Percentiles rank a stretch among this genome's conserved stretches.
phyloP scores from a whole-genome alignment of 495 filamentous ascomycete genomes.

The Penicillium coffeae region DNA sequence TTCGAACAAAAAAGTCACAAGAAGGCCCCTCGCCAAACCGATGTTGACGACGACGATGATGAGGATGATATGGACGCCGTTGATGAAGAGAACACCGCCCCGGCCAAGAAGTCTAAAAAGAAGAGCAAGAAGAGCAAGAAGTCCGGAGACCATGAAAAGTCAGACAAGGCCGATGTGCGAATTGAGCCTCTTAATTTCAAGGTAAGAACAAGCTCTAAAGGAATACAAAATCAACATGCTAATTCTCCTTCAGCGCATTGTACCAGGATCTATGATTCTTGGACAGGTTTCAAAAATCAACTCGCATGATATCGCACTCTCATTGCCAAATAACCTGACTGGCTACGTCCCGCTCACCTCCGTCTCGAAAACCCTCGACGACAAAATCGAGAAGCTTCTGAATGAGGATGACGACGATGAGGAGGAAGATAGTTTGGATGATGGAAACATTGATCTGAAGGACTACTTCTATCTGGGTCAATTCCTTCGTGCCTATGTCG shows the following conservation, averaged over 20 bases:
- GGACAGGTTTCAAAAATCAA: slow-evolving; percentile 83
- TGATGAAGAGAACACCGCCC: slow-evolving; percentile 31
- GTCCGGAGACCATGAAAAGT: slow-evolving; percentile 37
- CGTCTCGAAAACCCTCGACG: slow-evolving; percentile 70
- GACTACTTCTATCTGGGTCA: slow-evolving; percentile 77
- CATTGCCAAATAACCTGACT: slow-evolving; percentile 86
- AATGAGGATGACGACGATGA: slow-evolving; percentile 52
- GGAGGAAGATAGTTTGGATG: slow-evolving; percentile 48
- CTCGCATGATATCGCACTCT: slow-evolving; percentile 68
- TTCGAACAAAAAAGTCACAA: slow-evolving; percentile 70
- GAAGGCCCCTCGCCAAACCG: slow-evolving; percentile 40
- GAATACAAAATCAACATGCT: slow-evolving; percentile 19
- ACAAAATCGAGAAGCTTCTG: slow-evolving; percentile 61
- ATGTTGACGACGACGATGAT: slow-evolving; percentile 42
- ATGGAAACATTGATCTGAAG: slow-evolving; percentile 62
- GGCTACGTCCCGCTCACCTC: slow-evolving; percentile 89
- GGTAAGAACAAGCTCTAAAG: slow-evolving; percentile 41
- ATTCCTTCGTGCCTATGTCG: slow-evolving; percentile 81
- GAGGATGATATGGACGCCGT: slow-evolving; percentile 44
- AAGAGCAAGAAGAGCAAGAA: slow-evolving; percentile 50
- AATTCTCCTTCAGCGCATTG: slow-evolving; percentile 61
- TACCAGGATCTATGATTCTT: slow-evolving; percentile 78
- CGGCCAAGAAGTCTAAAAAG: slow-evolving; percentile 51
- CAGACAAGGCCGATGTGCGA: slow-evolving; percentile 56
- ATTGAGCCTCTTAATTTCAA: slow-evolving; percentile 89